Base-by-base conservation (phyloP, 116 monocot species). In the Phalaenopsis hybrid region DNA sequence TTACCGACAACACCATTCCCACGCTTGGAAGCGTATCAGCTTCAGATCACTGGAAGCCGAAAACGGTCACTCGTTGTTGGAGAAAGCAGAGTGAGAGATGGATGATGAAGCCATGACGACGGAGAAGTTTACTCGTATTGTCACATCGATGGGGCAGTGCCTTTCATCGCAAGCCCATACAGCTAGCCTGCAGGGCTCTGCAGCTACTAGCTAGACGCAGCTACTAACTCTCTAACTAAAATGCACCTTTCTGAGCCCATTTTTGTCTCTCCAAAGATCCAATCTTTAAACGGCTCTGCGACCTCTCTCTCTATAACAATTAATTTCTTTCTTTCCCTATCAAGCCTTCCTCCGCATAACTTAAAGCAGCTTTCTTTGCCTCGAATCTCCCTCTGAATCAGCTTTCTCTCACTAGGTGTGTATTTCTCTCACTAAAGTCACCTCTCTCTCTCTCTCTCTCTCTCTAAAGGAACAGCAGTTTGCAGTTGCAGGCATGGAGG, bases 401-500 rank as follows among this genome's bases (percentile, higher is more conserved):
- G 10, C 1, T 73, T 72, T 72, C 72, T 65, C 65, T 65, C 8
- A 65, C 37, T 72, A 72, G 37, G 12, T 4, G 11, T 28, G 7
- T 72, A 31, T 45, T n/a, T n/a, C 75, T 75, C 75, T 75, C 46
- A 18, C 75, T 75, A 55, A 55, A 55, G 15, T 21, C 20, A 7
- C 44, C n/a, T 8, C n/a, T n/a, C n/a, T n/a, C n/a, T n/a, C 37
- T 37, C 37, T 37, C 37, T 37, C 37, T 37, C 9, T 75, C 45
- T 75, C 46, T 75, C n/a, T 75, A 46, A 48, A 75, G 45, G 75
- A 75, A 46, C 46, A 46, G 18, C 17, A 75, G 75, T 33, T 73
- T 73, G 73, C 70, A 49, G 52, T 44, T 28, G 49, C 13, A 25
- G 69, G 80, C 25, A 74, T 72, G 70, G 81, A 31, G 58, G 34